phyloP scores from a whole-genome alignment of 2,329 filamentous ascomycete species.

The Ophiocordyceps unilateralis region DNA sequence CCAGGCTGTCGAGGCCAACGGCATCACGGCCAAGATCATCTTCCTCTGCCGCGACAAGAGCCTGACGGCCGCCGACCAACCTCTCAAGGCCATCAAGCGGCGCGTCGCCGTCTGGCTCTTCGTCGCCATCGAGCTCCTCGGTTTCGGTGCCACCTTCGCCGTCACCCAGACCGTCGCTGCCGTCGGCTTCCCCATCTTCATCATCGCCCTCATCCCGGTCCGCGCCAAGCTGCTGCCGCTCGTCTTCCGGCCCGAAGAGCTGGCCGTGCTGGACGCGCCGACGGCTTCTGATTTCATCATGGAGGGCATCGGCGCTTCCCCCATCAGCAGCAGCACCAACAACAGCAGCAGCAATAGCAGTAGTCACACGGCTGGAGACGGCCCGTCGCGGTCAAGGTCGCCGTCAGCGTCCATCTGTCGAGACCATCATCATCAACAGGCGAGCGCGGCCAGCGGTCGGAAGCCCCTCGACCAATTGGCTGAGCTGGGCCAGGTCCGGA shows the following conservation, averaged over 20 bases:
- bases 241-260: slow-evolving; percentile 41
- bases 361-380: slow-evolving; percentile 5
- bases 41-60: slow-evolving; percentile 48
- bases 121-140: slow-evolving; percentile 48
- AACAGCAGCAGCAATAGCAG: slow-evolving; percentile 5
- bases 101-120: slow-evolving; percentile 53
- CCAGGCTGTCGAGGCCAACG: slow-evolving; percentile 59
- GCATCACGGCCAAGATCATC: slow-evolving; percentile 57
- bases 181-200: slow-evolving; percentile 64
- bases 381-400: slow-evolving; percentile 3
- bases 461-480: slow-evolving; percentile 18
- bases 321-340: slow-evolving; percentile 3
- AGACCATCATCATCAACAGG: slow-evolving; percentile 11
- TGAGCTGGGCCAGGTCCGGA: slow-evolving; percentile 14
- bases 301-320: slow-evolving; percentile 51
- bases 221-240: slow-evolving; percentile 46
- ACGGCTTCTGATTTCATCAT: slow-evolving; percentile 62
- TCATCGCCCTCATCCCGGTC: slow-evolving; percentile 50
- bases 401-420: slow-evolving; percentile 3
- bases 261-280: slow-evolving; percentile 49
- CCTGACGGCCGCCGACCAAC: slow-evolving; percentile 42
- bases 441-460: slow-evolving; percentile 8
- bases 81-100: slow-evolving; percentile 43
- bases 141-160: slow-evolving; percentile 63
- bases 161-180: slow-evolving; percentile 72